Percentiles rank a stretch among this genome's conserved stretches.
Conservation (phyloP, 2,329 filamentous ascomycete genomes). For the Aspergillus fumigatiaffinis region DNA sequence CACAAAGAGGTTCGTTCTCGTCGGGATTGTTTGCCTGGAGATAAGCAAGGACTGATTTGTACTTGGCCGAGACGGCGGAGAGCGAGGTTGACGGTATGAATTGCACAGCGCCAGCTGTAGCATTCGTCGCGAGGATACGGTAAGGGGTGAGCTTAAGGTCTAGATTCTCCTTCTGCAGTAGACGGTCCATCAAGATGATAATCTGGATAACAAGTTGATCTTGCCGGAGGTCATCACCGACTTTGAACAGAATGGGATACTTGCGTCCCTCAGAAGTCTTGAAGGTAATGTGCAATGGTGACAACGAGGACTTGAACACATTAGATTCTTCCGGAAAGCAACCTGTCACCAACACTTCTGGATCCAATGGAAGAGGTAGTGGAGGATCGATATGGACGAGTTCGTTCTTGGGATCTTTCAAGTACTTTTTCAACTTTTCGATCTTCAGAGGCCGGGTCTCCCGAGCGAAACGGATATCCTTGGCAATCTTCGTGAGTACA, state of each 20-base stretch:
- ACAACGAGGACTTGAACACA: conserved; percentile 93
- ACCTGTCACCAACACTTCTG: conserved; percentile 72
- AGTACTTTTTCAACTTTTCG: conserved; percentile 76
- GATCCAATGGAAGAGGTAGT: conserved; percentile 82
- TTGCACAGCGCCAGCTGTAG: conserved; percentile 84
- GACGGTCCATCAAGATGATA: conserved; percentile 94
- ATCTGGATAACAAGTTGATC: conserved; percentile 97
- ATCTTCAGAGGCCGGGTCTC: conserved; percentile 76
- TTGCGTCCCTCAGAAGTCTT: conserved; percentile 71
- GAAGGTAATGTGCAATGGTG: conserved; percentile 87
- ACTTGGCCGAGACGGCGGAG: conserved; percentile 77
- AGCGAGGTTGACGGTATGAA: conserved; percentile 86
- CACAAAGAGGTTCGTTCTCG: conserved; percentile 71
- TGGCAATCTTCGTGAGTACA: conserved; percentile 81
- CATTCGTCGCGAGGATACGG: conserved; percentile 89
- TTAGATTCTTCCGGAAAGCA: conserved; percentile 78
- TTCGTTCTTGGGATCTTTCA: conserved; percentile 88
- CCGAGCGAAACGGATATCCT: conserved; percentile 77
- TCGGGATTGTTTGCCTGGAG: conserved; percentile 88
- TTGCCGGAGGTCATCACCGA: conserved; percentile 91
- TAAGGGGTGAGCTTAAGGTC: conserved; percentile 94
- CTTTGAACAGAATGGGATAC: conserved; percentile 96
- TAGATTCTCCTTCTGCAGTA: conserved; percentile 91
- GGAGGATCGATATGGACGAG: conserved; percentile 78
- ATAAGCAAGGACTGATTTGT: conserved; percentile 74